A percentile compares a stretch with the other conserved stretches of the same genome.
phyloP scores from a whole-genome alignment of 305 asterid genomes.

The Solanum hybrid region DNA sequence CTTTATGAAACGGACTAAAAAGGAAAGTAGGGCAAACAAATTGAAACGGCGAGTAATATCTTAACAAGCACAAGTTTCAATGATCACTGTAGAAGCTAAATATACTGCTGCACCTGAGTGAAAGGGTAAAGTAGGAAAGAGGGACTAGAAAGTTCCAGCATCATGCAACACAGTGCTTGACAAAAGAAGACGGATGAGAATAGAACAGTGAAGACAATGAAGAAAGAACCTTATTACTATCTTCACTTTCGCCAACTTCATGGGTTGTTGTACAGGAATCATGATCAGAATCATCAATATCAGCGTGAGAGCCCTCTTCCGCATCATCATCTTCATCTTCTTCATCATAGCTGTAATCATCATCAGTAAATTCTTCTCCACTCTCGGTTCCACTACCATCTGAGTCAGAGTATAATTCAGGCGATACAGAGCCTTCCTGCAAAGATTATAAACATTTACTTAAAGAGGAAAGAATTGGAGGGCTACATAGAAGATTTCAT shows the following conservation, averaged over 20 bases:
- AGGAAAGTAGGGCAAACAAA: neutral
- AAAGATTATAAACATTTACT: conserved; percentile 1
- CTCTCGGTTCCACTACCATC: conserved; percentile 88
- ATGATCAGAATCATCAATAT: conserved; percentile 42
- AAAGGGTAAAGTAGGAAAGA: neutral
- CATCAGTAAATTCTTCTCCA: conserved; percentile 86
- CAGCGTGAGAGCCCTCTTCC: conserved; percentile 46
- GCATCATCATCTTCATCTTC: conserved; percentile 50
- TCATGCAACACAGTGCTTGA: neutral
- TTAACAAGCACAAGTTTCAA: neutral
- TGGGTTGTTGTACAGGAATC: conserved; percentile 38
- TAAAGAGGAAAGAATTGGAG: neutral
- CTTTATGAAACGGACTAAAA: neutral
- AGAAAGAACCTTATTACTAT: conserved; percentile 36
- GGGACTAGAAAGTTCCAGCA: neutral
- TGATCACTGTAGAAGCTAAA: neutral
- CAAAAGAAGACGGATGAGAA: neutral
- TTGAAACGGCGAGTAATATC: neutral
- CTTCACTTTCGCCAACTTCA: conserved; percentile 36
- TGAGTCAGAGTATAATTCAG: conserved; percentile 85
- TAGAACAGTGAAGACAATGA: conserved; percentile 15
- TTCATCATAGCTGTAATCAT: conserved; percentile 47
- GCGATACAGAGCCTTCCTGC: conserved; percentile 71
- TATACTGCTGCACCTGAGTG: neutral
- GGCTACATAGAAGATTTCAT: neutral